Evolutionary conservation across 345 rosid species (phyloP), one percentile per base, ranked within the genome.

Genomic region (Reutealis trisperma): DNA sequence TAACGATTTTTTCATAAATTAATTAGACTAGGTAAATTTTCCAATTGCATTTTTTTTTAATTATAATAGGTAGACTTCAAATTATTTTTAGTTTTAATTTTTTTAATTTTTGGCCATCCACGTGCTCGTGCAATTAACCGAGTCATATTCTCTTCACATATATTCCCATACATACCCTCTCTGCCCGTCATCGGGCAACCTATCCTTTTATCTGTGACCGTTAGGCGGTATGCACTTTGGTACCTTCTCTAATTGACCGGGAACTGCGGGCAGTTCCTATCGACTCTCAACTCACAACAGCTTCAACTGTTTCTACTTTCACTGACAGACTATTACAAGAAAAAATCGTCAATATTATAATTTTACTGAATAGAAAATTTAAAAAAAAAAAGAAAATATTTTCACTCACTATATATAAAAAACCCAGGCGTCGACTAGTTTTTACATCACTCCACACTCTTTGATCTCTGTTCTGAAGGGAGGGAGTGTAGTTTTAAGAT

Each of bases 181-280:
- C 14, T 74, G 66, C 81, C 85, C 81, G 67, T 45, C 6, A 14
- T 15, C 25, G 81, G 84, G 80, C 85, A 81, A 63, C 64, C 6
- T 58, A 24, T 3, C 19, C 49, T 41, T 44, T 41, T 30, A 30
- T 22, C 64, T 5, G 11, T 70, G n/a, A 6, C n/a, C 70, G 13
- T n/a, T 47, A 8, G 49, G n/a, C 49, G 8, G 16, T 4, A 6
- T 8, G 9, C 13, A 12, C 15, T 37, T 42, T 37, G 42, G 41
- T 42, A 52, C 75, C 77, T 81, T 75, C 78, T 67, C 37, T 42
- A 27, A 2, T 69, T 79, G 83, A 85, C 90, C 90, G 63, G 27
- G 12, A n/a, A 42, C 30, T 47, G 54, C 72, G 81, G 85, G 86
- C 88, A 87, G 79, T 70, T 37, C 41, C 6, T 37, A 37, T 37